A percentile compares a stretch with the other conserved stretches of the same genome.
Evolutionary conservation across 768 basidiomycete genomes (phyloP).

Genomic region (Hysterangium stoloniferum): DNA sequence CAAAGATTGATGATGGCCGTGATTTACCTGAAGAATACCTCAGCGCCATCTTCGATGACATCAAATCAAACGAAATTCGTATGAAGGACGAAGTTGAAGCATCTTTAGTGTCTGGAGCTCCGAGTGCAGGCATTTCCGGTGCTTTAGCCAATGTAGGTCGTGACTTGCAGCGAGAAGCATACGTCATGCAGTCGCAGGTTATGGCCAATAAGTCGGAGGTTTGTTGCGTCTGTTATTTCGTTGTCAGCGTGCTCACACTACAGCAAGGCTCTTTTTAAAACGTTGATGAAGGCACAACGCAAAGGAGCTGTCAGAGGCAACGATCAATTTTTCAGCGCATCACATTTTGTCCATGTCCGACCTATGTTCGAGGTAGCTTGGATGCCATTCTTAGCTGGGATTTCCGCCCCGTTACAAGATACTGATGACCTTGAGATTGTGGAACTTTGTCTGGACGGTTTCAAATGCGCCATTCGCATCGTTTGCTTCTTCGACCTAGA

Average conservation of each 20-base stretch:
- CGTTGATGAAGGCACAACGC: slow-evolving; percentile 88
- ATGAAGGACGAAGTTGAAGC: slow-evolving; percentile 97
- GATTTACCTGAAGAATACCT: slow-evolving; percentile 86
- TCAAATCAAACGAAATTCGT: slow-evolving; percentile 84
- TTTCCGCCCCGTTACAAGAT: slow-evolving; percentile 91
- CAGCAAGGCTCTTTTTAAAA: slow-evolving; percentile 85
- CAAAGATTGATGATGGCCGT: slow-evolving; percentile 88
- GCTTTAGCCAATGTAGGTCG: slow-evolving; percentile 85
- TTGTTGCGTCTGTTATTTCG: slow-evolving; percentile 12
- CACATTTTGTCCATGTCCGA: slow-evolving; percentile 90
- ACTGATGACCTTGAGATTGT: slow-evolving; percentile 92
- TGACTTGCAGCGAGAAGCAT: slow-evolving; percentile 93
- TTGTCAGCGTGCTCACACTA: slow-evolving; percentile 5
- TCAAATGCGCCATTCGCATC: slow-evolving; percentile 94
- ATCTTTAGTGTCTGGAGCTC: slow-evolving; percentile 32
- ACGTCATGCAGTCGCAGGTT: slow-evolving; percentile 88
- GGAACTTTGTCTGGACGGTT: slow-evolving; percentile 87
- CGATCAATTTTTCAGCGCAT: slow-evolving; percentile 95
- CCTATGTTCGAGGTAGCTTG: slow-evolving; percentile 99
- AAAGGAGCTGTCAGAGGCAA: slow-evolving; percentile 57
- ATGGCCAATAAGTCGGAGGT: slow-evolving; percentile 98
- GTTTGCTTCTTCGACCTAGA: slow-evolving; percentile 97
- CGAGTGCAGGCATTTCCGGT: slow-evolving; percentile 68
- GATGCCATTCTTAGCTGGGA: slow-evolving; percentile 95
- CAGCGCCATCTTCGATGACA: slow-evolving; percentile 79